Evolutionary conservation across 106 monocot genomes (phyloP).

Genomic region (Dioscorea dumetorum): DNA sequence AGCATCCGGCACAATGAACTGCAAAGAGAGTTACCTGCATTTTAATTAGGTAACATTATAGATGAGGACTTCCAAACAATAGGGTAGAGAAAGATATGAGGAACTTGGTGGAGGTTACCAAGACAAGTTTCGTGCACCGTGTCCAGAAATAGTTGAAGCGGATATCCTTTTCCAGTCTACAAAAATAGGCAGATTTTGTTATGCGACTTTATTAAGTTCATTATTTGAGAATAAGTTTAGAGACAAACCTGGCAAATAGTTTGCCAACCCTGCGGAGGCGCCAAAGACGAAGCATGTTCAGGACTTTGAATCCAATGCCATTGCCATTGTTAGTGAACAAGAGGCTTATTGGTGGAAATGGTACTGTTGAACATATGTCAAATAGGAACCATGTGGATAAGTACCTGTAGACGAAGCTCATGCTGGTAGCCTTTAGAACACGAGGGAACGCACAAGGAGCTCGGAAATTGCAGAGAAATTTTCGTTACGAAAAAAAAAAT

Average conservation of each 20-base stretch:
- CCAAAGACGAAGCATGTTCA: constrained; percentile 66
- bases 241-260: constrained; percentile 54
- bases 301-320: constrained; percentile 39
- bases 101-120: constrained; percentile 21
- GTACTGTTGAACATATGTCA: constrained; percentile 56
- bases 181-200: neutral
- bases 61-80: neutral
- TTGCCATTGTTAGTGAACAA: constrained; percentile 25
- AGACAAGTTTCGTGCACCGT: constrained; percentile 63
- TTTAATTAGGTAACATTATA: neutral
- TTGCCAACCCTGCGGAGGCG: constrained; percentile 61
- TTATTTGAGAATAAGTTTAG: neutral
- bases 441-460: neutral
- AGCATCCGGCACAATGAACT: constrained; percentile 70
- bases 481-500: neutral
- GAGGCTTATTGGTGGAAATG: constrained; percentile 54
- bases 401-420: constrained; percentile 28
- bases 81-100: neutral
- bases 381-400: constrained; percentile 66
- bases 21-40: constrained; percentile 70
- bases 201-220: neutral
- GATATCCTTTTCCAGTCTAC: constrained; percentile 74
- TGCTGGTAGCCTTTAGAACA: neutral
- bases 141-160: constrained; percentile 74
- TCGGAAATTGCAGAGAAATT: neutral